Base-by-base conservation (phyloP, 2,329 filamentous ascomycete genomes). In the Parascedosporium putredinis region DNA sequence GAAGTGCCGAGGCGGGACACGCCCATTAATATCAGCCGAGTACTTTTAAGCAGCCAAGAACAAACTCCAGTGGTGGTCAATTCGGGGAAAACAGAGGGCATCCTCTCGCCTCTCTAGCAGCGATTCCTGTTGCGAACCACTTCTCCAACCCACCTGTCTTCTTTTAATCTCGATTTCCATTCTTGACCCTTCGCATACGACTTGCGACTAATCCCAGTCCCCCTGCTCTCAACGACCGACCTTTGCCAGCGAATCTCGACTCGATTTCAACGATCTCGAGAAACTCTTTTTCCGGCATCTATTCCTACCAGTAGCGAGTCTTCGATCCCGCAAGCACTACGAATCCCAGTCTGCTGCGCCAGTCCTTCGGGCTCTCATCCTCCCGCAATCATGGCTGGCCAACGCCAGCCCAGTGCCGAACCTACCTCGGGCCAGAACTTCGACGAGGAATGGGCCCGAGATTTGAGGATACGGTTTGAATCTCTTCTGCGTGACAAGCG, bases 401-500 rank as follows among this genome's bases (percentile, higher is more conserved):
- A 49, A 16, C n/a, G 33, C 23, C 47, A 27, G 20, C 23, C 47
- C 8, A 42, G 7, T n/a, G n/a, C 23, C 12, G 34, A 42, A 14
- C 36, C 47, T 23, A n/a, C n/a, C 10, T n/a, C 16, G 3, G 36
- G 31, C 16, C 51, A 38, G 45, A 58, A 59, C 54, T 65, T 59
- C 34, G 69, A 73, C 61, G 85, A 89, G 61, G 76, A 78, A 60
- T 87, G 83, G 81, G 88, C 89, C 23, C 76, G 80, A 59, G 86
- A 89, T 52, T 72, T 97, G 59, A 84, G 86, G 47, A 72, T 84
- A 59, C 85, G 88, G 61, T 96, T 96, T 65, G 88, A 95, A 64
- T 84, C 89, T 55, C 72, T 95, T 53, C 75, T 97, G 61, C 84
- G 87, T 64, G 88, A 86, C 51, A 90, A 87, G 72, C 81, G 89